phyloP scores from a whole-genome alignment of 352 stramenopile species.

The Phytophthora niederhauseri region DNA sequence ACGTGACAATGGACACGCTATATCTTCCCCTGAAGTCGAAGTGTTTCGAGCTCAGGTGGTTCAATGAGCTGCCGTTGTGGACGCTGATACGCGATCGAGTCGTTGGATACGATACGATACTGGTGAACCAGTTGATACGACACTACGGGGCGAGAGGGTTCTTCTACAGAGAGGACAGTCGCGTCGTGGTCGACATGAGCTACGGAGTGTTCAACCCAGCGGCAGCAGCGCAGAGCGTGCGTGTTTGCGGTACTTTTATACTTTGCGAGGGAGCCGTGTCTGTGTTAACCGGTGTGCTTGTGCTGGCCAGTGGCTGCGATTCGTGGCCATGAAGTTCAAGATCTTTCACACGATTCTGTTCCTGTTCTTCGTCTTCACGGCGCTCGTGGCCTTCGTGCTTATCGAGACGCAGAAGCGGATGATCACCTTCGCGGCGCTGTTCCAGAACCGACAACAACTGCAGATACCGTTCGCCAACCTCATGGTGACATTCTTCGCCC shows the following conservation, averaged over 20 bases:
- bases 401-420: slow-evolving; percentile 94
- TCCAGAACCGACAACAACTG: slow-evolving; percentile 83
- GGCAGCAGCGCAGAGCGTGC: slow-evolving; percentile 35
- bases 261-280: neutral
- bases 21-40: slow-evolving; percentile 40
- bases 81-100: slow-evolving; percentile 45
- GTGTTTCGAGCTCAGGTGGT: slow-evolving; percentile 61
- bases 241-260: slow-evolving; percentile 10
- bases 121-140: slow-evolving; percentile 92
- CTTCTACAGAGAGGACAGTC: slow-evolving; percentile 68
- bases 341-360: slow-evolving; percentile 92
- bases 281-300: slow-evolving; percentile 2
- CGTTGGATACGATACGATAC: slow-evolving; percentile 91
- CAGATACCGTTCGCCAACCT: slow-evolving; percentile 77
- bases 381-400: slow-evolving; percentile 93
- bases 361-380: slow-evolving; percentile 94
- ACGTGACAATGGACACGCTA: slow-evolving; percentile 46
- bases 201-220: slow-evolving; percentile 63
- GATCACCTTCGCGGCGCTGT: slow-evolving; percentile 92
- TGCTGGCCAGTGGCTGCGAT: slow-evolving; percentile 35
- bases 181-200: slow-evolving; percentile 71
- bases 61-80: slow-evolving; percentile 49
- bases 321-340: slow-evolving; percentile 84
- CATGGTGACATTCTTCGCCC: slow-evolving; percentile 88
- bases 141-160: slow-evolving; percentile 61